Evolutionary conservation across 2,329 filamentous ascomycete species (phyloP), one percentile per base, ranked within the genome.

Genomic region (Claviceps sorghi): DNA sequence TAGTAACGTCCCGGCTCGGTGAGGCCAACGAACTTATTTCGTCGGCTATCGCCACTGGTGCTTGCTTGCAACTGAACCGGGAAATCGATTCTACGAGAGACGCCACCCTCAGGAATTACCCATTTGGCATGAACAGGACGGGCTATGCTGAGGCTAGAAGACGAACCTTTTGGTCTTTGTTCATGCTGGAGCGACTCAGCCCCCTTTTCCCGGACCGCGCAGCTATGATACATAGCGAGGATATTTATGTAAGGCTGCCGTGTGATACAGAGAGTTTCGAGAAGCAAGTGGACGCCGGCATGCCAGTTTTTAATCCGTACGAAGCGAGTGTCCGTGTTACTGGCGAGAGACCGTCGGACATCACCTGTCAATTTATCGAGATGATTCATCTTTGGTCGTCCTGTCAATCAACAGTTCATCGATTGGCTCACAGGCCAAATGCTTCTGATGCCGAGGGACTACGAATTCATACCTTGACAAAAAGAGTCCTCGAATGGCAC

Each of bases 101-200:
- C 49, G 66, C 60, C 3, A 55, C 55, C 17, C 56, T 67, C 15
- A 60, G 66, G n/a, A 60, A 61, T 0, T 76, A 72, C 51, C 78
- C 79, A 4, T 82, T 79, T 59, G 77, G 73, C 21, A 71, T 86
- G 56, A 77, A 75, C 58, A 73, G 71, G 53, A 65, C 67, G 49
- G 78, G 77, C 32, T 76, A 82, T 58, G 74, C 76, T 26, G 85
- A 89, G 65, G 83, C 82, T 58, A 75, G 80, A 54, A 75, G 84
- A 56, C 74, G 85, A 52, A 87, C 83, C 0, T 83, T 87, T 60
- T 89, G 84, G 84, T 78, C 80, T 30, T 76, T 80, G 50, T 86
- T 83, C 58, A 68, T 87, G 58, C 75, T 86, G 64, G 85, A 88
- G 66, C 77, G 82, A 48, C 77, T 83, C 55, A 80, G 78, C 48